Evolutionary conservation across 352 stramenopile genomes (phyloP), one percentile per base, ranked within the genome.

Genomic region (Saprolegnia parasitica): DNA sequence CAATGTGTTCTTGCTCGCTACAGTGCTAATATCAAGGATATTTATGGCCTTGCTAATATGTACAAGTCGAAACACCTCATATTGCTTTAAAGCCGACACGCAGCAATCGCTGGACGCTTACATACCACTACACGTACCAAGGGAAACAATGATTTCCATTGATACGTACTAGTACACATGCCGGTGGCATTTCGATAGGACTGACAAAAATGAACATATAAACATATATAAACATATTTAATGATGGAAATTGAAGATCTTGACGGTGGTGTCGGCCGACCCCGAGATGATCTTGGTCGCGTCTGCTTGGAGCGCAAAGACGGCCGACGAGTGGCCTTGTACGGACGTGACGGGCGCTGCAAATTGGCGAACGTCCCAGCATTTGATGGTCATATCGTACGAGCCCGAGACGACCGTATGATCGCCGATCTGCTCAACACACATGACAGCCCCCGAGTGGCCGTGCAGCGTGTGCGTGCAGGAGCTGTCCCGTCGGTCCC

Each of bases 291-390:
- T 66, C 71, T 78, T 78, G 16, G 57, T 60, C 4, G 62, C 66
- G 40, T 78, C 74, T 46, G 73, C 74, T 64, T 78, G 74, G 1
- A 78, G 64, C 37, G 74, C 71, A 64, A 78, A 78, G n/a, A 78
- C 71, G 2, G 74, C 74, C 11, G 74, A 74, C 50, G 66, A 65
- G 61, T 78, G 74, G 4, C 71, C 73, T 71, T 78, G 70, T 20
- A 76, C 63, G 5, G 71, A 70, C 10, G 54, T 67, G 20, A 76
- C 21, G 16, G 71, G 63, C 20, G 63, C 32, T 11, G 46, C 13
- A 0, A 71, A 32, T n/a, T 50, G 49, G 8, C 74, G 67, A 4
- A 78, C 23, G 47, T 78, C 74, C 74, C 74, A 78, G 11, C 74
- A 40, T 62, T 78, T 78, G 65, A 74, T 76, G 32, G 67, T 65